Base-by-base conservation (phyloP, 441 rosid genomes). In the Euphorbia neoarborescens region DNA sequence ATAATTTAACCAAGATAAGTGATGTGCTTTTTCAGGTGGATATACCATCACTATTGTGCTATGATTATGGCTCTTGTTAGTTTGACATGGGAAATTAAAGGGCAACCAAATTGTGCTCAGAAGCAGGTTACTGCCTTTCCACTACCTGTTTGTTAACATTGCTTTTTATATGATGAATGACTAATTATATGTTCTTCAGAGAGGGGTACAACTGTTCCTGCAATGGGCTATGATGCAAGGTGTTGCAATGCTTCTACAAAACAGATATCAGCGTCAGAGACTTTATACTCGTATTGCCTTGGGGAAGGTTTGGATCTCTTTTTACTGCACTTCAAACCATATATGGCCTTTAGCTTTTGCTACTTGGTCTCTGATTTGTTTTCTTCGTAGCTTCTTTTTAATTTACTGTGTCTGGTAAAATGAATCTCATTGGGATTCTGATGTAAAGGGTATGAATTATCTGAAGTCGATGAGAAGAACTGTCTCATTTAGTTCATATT, bases 151-250 rank as follows among this genome's bases (percentile, higher is more conserved):
- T 73, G 69, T 53, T 58, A n/a, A 4, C 27, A 46, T 67, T 61
- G 65, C 53, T 51, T 22, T 73, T 59, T 69, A 34, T 51, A 42
- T 67, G 25, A 56, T 77, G 70, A 59, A 70, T 68, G 42, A 73
- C 62, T 30, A 42, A 35, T 67, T 67, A 71, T 76, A 75, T 72
- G 25, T 68, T 78, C 10, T 84, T 73, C 86, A 94, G 99, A 88
- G 94, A 79, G 97, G 99, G 53, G 97, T 94, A 46, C 89, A 84
- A 80, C 96, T 91, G 76, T 94, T 94, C 85, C 88, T 94, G 78
- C 92, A 90, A 75, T 94, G 99, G 99, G 99, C 99, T 77, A 91
- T 92, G 88, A 84, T 94, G 96, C 99, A 94, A 90, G 99, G 97
- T 75, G 92, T 92, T 75, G 92, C 97, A 20, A 91, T 94, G 99